A percentile compares a stretch with the other conserved stretches of the same genome.
Evolutionary conservation across 352 stramenopile genomes (phyloP).

Genomic region (Phytophthora cryptogea): DNA sequence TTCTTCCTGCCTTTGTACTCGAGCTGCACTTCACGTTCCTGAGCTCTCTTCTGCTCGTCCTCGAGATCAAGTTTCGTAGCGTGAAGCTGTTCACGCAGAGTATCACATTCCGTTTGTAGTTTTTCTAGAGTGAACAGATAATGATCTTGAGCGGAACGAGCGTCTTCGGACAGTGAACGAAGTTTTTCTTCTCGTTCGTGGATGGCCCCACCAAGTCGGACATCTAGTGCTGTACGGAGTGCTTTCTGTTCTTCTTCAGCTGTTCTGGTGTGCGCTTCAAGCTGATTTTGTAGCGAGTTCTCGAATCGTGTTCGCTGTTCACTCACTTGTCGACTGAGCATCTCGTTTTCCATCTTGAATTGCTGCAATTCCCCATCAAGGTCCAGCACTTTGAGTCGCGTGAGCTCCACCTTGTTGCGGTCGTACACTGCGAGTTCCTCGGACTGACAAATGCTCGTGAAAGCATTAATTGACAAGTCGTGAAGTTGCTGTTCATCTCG

Average conservation of each 20-base stretch:
- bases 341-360: conserved; percentile 73
- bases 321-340: conserved; percentile 51
- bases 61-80: conserved; percentile 34
- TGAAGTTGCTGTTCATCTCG: conserved; percentile 32
- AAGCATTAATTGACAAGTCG: conserved; percentile 21
- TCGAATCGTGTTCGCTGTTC: conserved; percentile 58
- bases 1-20: conserved; percentile 28
- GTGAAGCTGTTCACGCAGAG: conserved; percentile 36
- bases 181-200: conserved; percentile 40
- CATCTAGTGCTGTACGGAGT: conserved; percentile 39
- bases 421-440: conserved; percentile 69
- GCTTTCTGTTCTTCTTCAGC: conserved; percentile 35
- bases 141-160: conserved; percentile 54
- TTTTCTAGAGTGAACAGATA: conserved; percentile 57
- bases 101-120: conserved; percentile 49
- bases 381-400: conserved; percentile 57
- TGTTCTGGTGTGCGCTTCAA: conserved; percentile 18
- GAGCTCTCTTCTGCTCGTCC: conserved; percentile 41
- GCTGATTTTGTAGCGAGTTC: conserved; percentile 32
- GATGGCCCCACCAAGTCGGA: conserved; percentile 26
- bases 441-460: conserved; percentile 45
- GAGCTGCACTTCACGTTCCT: conserved; percentile 43
- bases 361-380: conserved; percentile 69
- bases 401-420: conserved; percentile 55
- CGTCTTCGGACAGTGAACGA: conserved; percentile 39